Base-by-base conservation (phyloP, 352 stramenopile genomes). In the Phytophthora tubulina region DNA sequence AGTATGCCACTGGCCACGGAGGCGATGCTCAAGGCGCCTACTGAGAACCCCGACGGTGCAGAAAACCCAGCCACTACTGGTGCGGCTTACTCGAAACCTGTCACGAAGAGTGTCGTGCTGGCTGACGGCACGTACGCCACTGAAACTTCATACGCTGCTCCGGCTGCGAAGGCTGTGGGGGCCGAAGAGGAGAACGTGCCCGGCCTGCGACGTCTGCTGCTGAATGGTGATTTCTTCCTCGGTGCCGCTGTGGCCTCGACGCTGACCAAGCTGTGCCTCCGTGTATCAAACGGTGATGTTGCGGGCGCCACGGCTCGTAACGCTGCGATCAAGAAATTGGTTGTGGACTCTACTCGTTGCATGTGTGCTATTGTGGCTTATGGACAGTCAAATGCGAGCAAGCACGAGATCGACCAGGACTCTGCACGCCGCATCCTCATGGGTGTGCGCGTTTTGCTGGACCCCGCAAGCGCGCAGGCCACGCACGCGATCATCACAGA, bases 71-170 rank as follows among this genome's bases (percentile, higher is more conserved):
- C 67, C 2, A 42, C 67, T 53, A 21, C 63, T 48, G 77, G 63
- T 54, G 77, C 86, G n/a, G 85, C 85, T 39, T 92, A 93, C 61
- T 81, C 88, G n/a, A 97, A 98, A 67, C 83, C 96, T 33, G 87
- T 98, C 36, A 99, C 96, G 11, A 99, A 99, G 85, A 99, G 98
- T 68, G 95, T 99, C 39, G 97, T 99, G 30, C 82, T 99, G 5
- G 90, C 97, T 0, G 98, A 99, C 80, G 98, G 98, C 57, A 99
- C 98, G 45, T 99, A 99, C 79, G 98, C 98, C 11, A 99, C 97
- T 4, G 98, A 99, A 80, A 99, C 97, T 14, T 96, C 92, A 55
- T 95, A 97, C 73, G 78, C 80, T 33, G 66, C 78, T 21, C 86
- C 87, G 42, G 83, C 76, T 59, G 62, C 63, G 7, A 85, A 85